Evolutionary conservation across 352 stramenopile species (phyloP).

Genomic region (Thraustotheca clavata): DNA sequence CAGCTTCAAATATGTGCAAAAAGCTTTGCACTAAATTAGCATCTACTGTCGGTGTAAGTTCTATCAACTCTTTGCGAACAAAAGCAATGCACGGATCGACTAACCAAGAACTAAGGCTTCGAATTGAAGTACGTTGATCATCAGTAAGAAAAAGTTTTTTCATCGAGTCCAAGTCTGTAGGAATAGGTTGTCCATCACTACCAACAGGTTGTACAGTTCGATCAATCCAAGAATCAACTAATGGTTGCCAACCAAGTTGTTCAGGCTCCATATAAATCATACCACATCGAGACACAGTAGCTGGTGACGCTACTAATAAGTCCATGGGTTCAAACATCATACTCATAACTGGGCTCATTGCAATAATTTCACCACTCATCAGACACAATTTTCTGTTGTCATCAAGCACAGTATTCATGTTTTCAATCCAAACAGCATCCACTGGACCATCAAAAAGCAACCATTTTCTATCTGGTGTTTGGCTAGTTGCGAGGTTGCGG

Average conservation of each 20-base stretch:
- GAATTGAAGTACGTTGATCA: constrained; percentile 61
- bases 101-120: constrained; percentile 78
- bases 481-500: constrained; percentile 65
- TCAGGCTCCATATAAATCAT: constrained; percentile 95
- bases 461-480: constrained; percentile 83
- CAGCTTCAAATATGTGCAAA: constrained; percentile 75
- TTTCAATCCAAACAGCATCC: constrained; percentile 92
- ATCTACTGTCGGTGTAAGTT: constrained; percentile 84
- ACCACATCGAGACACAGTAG: constrained; percentile 88
- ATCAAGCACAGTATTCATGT: constrained; percentile 94
- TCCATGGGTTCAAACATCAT: constrained; percentile 96
- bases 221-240: constrained; percentile 88
- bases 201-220: constrained; percentile 35
- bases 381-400: constrained; percentile 93
- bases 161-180: constrained; percentile 24
- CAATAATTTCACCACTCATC: constrained; percentile 92
- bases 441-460: constrained; percentile 91
- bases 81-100: constrained; percentile 86
- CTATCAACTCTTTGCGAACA: constrained; percentile 77
- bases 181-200: no score
- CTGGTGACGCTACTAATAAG: constrained; percentile 87
- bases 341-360: constrained; percentile 91
- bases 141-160: constrained; percentile 35
- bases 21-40: constrained; percentile 85
- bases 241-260: constrained; percentile 82